Conservation (phyloP, 306 rosid genomes). For the Dryas alaskensis region DNA sequence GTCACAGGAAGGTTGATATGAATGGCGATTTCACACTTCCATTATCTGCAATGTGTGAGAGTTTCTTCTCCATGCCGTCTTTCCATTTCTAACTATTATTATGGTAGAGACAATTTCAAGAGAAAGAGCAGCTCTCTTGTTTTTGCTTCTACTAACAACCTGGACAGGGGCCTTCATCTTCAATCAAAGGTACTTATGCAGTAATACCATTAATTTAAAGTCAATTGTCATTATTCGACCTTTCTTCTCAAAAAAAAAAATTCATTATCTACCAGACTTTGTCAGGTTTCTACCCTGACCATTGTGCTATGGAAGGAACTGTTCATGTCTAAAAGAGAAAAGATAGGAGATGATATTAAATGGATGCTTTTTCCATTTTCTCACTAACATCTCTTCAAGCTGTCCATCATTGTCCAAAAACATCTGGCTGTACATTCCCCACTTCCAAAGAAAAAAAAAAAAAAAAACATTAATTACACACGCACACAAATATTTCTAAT, state of each 20-base stretch:
- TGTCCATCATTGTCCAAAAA: not conserved
- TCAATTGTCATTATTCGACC: not conserved
- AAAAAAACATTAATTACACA: too few relatives aligned
- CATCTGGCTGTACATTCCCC: not conserved
- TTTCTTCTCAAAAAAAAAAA: too few relatives aligned
- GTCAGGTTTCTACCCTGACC: conserved; percentile 1
- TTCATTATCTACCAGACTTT: not conserved
- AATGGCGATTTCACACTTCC: conserved; percentile 30
- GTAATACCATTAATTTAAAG: not conserved
- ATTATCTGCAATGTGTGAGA: conserved; percentile 11
- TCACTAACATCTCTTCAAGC: not conserved
- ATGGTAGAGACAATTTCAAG: not conserved
- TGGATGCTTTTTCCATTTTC: not conserved
- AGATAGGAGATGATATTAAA: not conserved
- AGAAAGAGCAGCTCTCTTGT: conserved; percentile 24
- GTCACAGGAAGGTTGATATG: conserved; percentile 1
- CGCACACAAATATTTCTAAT: not conserved
- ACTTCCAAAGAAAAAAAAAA: not conserved
- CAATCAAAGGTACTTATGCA: conserved; percentile 11
- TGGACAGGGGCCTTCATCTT: not conserved
- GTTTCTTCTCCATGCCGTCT: conserved; percentile 16
- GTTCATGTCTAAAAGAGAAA: conserved; percentile 20
- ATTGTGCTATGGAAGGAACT: conserved; percentile 1
- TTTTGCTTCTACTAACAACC: conserved; percentile 22
- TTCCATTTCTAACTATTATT: not conserved